A percentile compares a stretch with the other conserved stretches of the same genome.
These are phyloP conservation scores for Pyrenophora graminea DNA, from an alignment of 2,329 filamentous ascomycete genomes.

Conservation along the genomic window DNA sequence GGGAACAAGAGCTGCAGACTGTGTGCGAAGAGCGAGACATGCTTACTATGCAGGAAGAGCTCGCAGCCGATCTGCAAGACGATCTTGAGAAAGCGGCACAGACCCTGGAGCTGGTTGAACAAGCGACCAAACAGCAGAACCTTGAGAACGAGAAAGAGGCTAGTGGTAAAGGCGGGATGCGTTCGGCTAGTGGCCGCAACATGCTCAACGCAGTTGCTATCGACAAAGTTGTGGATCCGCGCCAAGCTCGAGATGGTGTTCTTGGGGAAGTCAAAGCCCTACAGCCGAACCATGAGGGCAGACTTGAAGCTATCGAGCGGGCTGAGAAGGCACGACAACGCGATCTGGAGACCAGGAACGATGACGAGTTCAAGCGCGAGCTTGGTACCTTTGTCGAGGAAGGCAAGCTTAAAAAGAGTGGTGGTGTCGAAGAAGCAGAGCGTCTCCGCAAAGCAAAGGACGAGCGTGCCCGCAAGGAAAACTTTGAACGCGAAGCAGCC, in stretches of 20 bases:
- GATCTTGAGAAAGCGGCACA: conserved; percentile 93
- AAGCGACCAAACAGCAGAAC: conserved; percentile 95
- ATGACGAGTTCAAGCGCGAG: conserved; percentile 82
- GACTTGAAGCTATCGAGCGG: conserved; percentile 94
- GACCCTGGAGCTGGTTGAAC: conserved; percentile 92
- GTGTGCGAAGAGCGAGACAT: conserved; percentile 96
- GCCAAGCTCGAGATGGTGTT: conserved; percentile 85
- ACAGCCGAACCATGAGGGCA: conserved; percentile 89
- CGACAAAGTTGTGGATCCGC: conserved; percentile 67
- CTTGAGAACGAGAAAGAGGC: conserved; percentile 69
- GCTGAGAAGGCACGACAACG: conserved; percentile 89
- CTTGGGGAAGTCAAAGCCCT: conserved; percentile 91
- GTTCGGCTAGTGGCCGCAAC: conserved; percentile 55
- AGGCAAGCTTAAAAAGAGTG: conserved; percentile 92
- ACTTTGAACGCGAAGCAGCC: conserved; percentile 59
- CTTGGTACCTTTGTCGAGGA: conserved; percentile 83
- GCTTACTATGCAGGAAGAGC: conserved; percentile 93
- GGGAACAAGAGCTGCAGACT: conserved; percentile 95
- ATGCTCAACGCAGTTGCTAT: conserved; percentile 41
- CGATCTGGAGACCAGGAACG: conserved; percentile 76
- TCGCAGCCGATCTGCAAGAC: conserved; percentile 88
- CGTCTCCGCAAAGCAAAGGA: conserved; percentile 82
- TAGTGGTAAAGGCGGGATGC: conserved; percentile 43
- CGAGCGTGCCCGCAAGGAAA: conserved; percentile 80
- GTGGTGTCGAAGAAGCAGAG: conserved; percentile 92